These are phyloP conservation scores for Plasmopara halstedii DNA, from an alignment of 352 stramenopile genomes.

Conservation along the genomic window DNA sequence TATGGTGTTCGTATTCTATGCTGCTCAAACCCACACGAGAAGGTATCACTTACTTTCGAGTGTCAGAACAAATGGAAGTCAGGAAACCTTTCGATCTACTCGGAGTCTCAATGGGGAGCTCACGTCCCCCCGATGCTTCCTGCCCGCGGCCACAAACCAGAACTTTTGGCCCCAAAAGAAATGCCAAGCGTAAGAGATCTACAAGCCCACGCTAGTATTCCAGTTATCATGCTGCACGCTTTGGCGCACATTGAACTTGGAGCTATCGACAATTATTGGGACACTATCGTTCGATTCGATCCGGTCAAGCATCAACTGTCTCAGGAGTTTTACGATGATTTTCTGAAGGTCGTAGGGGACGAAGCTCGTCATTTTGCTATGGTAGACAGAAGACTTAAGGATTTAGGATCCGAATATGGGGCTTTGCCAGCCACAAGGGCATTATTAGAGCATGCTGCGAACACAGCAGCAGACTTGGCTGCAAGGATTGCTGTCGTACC, in stretches of 20 bases:
- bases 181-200: constrained; percentile 68
- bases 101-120: constrained; percentile 17
- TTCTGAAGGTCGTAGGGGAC: constrained; percentile 59
- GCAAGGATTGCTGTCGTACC: constrained; percentile 72
- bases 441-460: constrained; percentile 64
- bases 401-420: constrained; percentile 61
- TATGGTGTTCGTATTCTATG: constrained; percentile 58
- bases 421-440: constrained; percentile 53
- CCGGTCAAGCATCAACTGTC: constrained; percentile 37
- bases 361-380: constrained; percentile 76
- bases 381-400: constrained; percentile 54
- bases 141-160: constrained; percentile 32
- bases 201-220: constrained; percentile 40
- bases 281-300: constrained; percentile 79
- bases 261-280: constrained; percentile 85
- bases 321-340: constrained; percentile 65
- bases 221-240: constrained; percentile 70
- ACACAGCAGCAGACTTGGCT: constrained; percentile 57
- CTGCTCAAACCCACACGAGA: constrained; percentile 39
- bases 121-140: constrained; percentile 40
- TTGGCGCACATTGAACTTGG: constrained; percentile 83
- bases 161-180: constrained; percentile 55
- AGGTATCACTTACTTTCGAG: constrained; percentile 55
- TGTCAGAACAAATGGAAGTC: constrained; percentile 39
- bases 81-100: constrained; percentile 32